Evolutionary conservation across 257 asterid genomes (phyloP), one percentile per base, ranked within the genome.

Genomic region (Coffea eugenioides): DNA sequence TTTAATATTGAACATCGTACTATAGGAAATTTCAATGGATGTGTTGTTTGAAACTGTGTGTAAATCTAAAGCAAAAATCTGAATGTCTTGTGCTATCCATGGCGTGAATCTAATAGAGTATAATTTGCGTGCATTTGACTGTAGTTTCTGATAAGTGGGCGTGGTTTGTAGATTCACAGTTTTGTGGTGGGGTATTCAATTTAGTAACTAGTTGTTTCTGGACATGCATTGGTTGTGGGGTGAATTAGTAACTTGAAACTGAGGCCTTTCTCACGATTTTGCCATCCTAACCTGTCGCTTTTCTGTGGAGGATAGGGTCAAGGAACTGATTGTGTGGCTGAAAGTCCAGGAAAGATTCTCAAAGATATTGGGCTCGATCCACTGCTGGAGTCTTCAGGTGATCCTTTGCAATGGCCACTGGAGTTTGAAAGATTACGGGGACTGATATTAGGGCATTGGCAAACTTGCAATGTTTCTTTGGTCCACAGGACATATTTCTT

Each of bases 401-500:
- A 77, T 84, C 74, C 86, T 84, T 75, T 80, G 56, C 77, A 83
- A 74, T 86, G 92, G 92, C 86, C 86, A 20, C 67, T 82, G 78
- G 84, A 85, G 80, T 88, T 88, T 80, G 86, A 71, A 83, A 84
- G 87, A 82, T 39, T 86, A 78, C 82, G 80, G 72, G 81, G 61
- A 77, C 73, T 65, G 77, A 86, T 88, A 56, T 68, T 88, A 57
- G 90, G 80, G 69, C 90, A 84, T 41, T 88, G 92, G 92, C 88
- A 84, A 56, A 79, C 78, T 79, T 88, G 92, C 84, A 74, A 86
- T 77, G 81, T 88, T 67, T 87, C 92, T 79, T 75, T 88, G 85
- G 73, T 88, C 78, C 89, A 88, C 61, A 81, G 92, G 69, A 88
- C 92, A 73, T 88, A 88, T 73, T 88, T 88, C 87, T 87, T 88